Conservation (phyloP, 2,329 filamentous ascomycete genomes). For the Ceratocystis huliohia region DNA sequence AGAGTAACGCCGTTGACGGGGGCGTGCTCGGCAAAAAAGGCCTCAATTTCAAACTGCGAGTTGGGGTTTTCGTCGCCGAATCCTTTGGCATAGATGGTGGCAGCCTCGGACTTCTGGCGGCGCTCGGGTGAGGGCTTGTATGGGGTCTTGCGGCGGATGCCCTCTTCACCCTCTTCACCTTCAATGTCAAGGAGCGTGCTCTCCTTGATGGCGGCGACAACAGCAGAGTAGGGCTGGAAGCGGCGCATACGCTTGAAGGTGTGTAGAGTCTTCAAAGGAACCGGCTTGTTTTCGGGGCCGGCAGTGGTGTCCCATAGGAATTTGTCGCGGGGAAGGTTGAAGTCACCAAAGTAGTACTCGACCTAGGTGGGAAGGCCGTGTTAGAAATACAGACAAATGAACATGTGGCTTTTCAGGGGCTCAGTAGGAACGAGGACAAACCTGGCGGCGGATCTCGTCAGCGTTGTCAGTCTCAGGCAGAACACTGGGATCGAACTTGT, state of each 20-base stretch:
- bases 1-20: slow-evolving; percentile 73
- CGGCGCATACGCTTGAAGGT: slow-evolving; percentile 92
- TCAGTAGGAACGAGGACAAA: slow-evolving; percentile 29
- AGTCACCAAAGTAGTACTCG: slow-evolving; percentile 91
- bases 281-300: slow-evolving; percentile 67
- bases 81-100: slow-evolving; percentile 84
- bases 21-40: slow-evolving; percentile 74
- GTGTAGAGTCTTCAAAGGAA: slow-evolving; percentile 64
- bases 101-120: slow-evolving; percentile 53
- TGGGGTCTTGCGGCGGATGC: slow-evolving; percentile 62
- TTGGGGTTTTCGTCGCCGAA: slow-evolving; percentile 74
- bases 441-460: slow-evolving; percentile 70
- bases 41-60: slow-evolving; percentile 88
- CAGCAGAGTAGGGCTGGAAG: slow-evolving; percentile 75
- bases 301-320: slow-evolving; percentile 70
- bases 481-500: slow-evolving; percentile 57
- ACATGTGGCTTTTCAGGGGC: neutral
- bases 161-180: slow-evolving; percentile 60
- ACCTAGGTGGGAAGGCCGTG: slow-evolving; percentile 41
- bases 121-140: slow-evolving; percentile 46
- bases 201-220: slow-evolving; percentile 71
- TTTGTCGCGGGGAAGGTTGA: slow-evolving; percentile 78
- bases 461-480: slow-evolving; percentile 64
- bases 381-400: slow-evolving; percentile 8
- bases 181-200: slow-evolving; percentile 61